A percentile compares a stretch with the other conserved stretches of the same genome.
phyloP scores from a whole-genome alignment of 306 rosid species.

The Canavalia ensiformis region DNA sequence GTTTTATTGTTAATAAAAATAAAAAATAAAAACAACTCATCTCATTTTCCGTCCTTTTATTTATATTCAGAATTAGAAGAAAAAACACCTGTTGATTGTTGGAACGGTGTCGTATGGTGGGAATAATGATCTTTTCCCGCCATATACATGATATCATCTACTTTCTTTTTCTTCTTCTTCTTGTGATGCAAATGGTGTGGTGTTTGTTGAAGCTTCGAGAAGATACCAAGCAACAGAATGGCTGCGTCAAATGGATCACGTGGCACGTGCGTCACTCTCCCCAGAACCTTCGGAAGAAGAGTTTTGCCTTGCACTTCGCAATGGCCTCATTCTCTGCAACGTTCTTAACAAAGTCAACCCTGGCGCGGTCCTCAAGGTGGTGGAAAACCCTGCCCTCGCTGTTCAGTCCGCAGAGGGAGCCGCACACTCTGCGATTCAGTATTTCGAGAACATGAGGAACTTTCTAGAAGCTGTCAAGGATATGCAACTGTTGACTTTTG shows the following conservation, averaged over 20 bases:
- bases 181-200: background rate
- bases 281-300: conserved; percentile 87
- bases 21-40: too few species aligned
- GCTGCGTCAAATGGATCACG: conserved; percentile 87
- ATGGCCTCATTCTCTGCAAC: conserved; percentile 97
- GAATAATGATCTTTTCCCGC: background rate
- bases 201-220: conserved; percentile 65
- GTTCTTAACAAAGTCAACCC: conserved; percentile 97
- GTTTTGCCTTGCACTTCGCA: conserved; percentile 82
- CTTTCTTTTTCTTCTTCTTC: background rate
- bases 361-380: conserved; percentile 94
- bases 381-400: conserved; percentile 76
- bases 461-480: conserved; percentile 94
- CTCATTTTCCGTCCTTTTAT: too few species aligned
- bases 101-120: background rate
- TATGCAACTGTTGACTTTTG: conserved; percentile 92
- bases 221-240: conserved; percentile 92
- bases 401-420: conserved; percentile 85
- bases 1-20: too few species aligned
- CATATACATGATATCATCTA: background rate
- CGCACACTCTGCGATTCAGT: conserved; percentile 98
- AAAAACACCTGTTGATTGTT: background rate
- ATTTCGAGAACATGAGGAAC: conserved; percentile 96
- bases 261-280: conserved; percentile 65
- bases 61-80: too few species aligned